phyloP scores from a whole-genome alignment of 805 yeast genomes.

The Cephaloascus albidus region DNA sequence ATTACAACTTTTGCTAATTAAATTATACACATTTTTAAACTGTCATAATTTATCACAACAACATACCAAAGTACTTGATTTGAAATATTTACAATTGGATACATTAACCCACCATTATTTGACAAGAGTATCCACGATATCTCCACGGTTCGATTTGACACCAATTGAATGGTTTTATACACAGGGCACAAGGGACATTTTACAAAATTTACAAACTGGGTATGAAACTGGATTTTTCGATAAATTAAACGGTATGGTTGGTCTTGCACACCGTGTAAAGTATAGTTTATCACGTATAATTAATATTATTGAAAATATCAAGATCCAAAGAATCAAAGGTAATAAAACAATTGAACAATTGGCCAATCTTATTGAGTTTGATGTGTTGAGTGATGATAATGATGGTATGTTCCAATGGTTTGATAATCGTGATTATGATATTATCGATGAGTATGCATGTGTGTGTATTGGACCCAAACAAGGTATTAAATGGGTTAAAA shows the following conservation, averaged over 20 bases:
- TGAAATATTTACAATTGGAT: constrained; percentile 74
- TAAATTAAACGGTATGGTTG: constrained; percentile 58
- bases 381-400: constrained; percentile 14
- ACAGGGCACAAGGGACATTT: constrained; percentile 42
- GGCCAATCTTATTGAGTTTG: constrained; percentile 15
- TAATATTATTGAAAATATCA: constrained; percentile 21
- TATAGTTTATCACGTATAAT: constrained; percentile 39
- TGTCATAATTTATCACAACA: constrained; percentile 36
- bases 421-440: constrained; percentile 56
- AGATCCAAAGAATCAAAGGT: constrained; percentile 9
- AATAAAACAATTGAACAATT: constrained; percentile 8
- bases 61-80: constrained; percentile 45
- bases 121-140: constrained; percentile 35
- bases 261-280: constrained; percentile 42
- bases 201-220: constrained; percentile 37
- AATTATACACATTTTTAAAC: constrained; percentile 52
- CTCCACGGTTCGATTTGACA: constrained; percentile 33
- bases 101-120: constrained; percentile 47
- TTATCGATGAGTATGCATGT: constrained; percentile 37
- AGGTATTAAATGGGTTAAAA: constrained; percentile 19
- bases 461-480: constrained; percentile 17
- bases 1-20: constrained; percentile 61
- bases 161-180: constrained; percentile 40
- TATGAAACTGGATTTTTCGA: constrained; percentile 53
- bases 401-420: constrained; percentile 18